These are phyloP conservation scores for Musa beccarii DNA, from an alignment of 176 grass and related monocot species.

Conservation along the genomic window DNA sequence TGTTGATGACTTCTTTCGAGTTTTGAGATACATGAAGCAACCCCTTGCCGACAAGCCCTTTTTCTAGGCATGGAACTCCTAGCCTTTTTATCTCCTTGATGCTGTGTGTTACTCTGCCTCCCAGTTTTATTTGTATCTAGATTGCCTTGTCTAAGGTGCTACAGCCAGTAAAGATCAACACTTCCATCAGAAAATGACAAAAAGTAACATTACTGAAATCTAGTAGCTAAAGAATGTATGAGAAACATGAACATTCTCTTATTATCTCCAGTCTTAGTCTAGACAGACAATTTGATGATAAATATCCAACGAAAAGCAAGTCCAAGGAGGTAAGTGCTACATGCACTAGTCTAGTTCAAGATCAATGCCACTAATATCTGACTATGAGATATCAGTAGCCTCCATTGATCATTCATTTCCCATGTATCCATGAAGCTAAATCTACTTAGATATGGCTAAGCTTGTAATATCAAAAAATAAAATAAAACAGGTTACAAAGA, in stretches of 20 bases:
- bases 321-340: not conserved
- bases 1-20: not conserved
- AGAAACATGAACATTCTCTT: too few relatives aligned
- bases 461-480: not conserved
- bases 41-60: not conserved
- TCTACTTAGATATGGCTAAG: not conserved
- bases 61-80: not conserved
- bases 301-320: not conserved
- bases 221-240: not conserved
- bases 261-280: too few relatives aligned
- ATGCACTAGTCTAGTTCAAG: not conserved
- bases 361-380: not conserved
- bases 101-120: not conserved
- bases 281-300: too few relatives aligned
- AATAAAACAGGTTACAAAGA: not conserved
- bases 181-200: not conserved
- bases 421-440: not conserved
- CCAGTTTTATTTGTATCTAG: constrained; percentile 14
- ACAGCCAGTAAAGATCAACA: not conserved
- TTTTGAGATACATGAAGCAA: not conserved
- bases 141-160: not conserved
- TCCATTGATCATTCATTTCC: not conserved
- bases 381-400: not conserved
- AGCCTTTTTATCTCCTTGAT: not conserved
- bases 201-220: not conserved